Base-by-base conservation (phyloP, 148 eudicot genomes). In the Rhododendron ferrugineum region DNA sequence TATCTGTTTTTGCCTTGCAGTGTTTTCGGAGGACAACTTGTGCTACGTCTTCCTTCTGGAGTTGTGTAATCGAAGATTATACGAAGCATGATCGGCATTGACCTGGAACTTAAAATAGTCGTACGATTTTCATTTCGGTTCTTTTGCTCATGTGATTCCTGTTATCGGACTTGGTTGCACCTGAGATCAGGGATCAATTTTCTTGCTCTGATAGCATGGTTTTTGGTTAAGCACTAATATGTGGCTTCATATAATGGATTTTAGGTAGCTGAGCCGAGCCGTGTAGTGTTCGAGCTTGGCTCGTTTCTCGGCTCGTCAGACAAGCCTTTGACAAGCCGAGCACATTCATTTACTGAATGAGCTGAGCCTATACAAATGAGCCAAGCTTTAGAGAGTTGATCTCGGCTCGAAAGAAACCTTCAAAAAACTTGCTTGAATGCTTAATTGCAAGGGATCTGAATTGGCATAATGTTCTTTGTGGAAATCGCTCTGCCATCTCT, bases 31-130 rank as follows among this genome's bases (percentile, higher is more conserved):
- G 98, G 98, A 49, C 95, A 96, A 89, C 95, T 94, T 85, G 96
- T 93, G 49, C 87, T 96, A 70, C 98, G 98, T 52, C 98, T 96
- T 86, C 99, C 99, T 70, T 91, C 98, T 26, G 99, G 99, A 82
- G 99, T 96, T 36, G 99, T 96, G 60, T 96, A 90, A 88, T 68
- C 30, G 70, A n/a, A 64, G 30, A 64, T 64, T 10, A 64, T 64
- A 64, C 23, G 9, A 58, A 58, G 26, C 66, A 58, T 22, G 26
- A 58, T 58, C 15, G 26, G 66, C n/a, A 20, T 58, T 22, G 66
- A 58, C 66, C 22, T 26, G 3, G 26, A 58, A 6, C n/a, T 20
- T 20, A 58, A 20, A 22, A 20, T 20, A 10, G 66, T 20, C 10
- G 0, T 20, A 23, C n/a, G 26, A 58, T 58, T 58, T 58, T 58